Conservation (phyloP, 1,284 basidiomycete genomes). For the Mycena sp. region DNA sequence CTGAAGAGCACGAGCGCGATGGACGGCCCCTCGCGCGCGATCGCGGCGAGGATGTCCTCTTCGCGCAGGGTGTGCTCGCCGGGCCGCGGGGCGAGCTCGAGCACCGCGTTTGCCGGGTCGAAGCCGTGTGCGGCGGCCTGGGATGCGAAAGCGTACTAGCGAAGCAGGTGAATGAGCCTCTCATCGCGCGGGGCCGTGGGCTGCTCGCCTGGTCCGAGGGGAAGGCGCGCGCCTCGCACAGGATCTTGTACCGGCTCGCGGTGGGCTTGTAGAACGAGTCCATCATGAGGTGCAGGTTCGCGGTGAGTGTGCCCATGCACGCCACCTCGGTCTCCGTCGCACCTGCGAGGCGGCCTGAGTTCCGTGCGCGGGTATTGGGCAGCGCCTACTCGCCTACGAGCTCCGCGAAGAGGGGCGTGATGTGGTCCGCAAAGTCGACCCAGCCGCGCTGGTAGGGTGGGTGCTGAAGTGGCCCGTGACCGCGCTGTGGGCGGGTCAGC, state of each 20-base stretch:
- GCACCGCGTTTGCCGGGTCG: constrained; percentile 77
- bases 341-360: constrained; percentile 57
- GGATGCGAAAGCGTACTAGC: constrained; percentile 94
- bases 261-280: constrained; percentile 95
- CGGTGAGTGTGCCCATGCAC: constrained; percentile 93
- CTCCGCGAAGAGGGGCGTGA: constrained; percentile 82
- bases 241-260: constrained; percentile 86
- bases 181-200: neutral
- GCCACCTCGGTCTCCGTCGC: constrained; percentile 91
- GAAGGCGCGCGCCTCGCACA: constrained; percentile 95
- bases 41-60: constrained; percentile 86
- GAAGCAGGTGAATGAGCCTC: constrained; percentile 25
- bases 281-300: constrained; percentile 95
- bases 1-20: constrained; percentile 92
- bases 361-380: neutral
- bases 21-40: constrained; percentile 76
- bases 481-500: constrained; percentile 60
- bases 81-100: constrained; percentile 81
- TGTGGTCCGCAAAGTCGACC: constrained; percentile 81
- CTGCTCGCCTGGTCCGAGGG: constrained; percentile 76
- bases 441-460: constrained; percentile 89
- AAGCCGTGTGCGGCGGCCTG: constrained; percentile 87
- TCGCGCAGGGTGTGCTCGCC: constrained; percentile 91
- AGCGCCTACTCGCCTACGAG: constrained; percentile 67
- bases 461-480: constrained; percentile 90